Evolutionary conservation across 148 eudicot species (phyloP), one percentile per base, ranked within the genome.

Genomic region (Heliosperma pusillum): DNA sequence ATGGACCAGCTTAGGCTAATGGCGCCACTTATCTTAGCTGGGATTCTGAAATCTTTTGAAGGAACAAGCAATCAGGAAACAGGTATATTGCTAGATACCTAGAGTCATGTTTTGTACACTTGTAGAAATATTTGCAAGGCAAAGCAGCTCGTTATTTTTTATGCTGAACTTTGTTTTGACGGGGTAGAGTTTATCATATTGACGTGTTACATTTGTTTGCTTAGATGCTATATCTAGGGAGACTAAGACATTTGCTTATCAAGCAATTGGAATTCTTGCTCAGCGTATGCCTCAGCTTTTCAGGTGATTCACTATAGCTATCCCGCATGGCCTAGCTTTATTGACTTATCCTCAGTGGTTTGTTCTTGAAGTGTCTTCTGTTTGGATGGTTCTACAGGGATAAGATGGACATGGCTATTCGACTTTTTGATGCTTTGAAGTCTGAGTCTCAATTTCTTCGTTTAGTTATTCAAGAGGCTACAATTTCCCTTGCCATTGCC

Each of bases 261-360:
- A 91, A 80, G 96, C 96, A 60, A 88, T 94, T 78, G 98, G 98
- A 79, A 80, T 87, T 85, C 93, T 94, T 76, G 89, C 98, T 45
- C 87, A 89, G 77, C 96, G 97, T 70, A 81, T 91, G 97, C 98
- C 98, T 80, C 90, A 90, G 75, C 98, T 94, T 82, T 94, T 91
- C 84, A 91, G 96, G 98, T 94, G 70, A 70, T 44, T 25, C 59
- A 26, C 21, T 10, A 62, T 15, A 15, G 13, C 19, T 33, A 20
- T 72, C 50, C 52, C 56, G 72, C 53, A 45, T 55, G 27, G 44
- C 19, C 9, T 22, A 55, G 53, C 27, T 26, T 8, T 6, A 30
- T 57, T 77, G 11, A 7, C 57, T 66, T 45, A 50, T 45, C 75
- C 56, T 56, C 47, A 29, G 29, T 73, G 53, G 47, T 74, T 50